phyloP scores from a whole-genome alignment of 164 flowering plant genomes.

The Taxillus chinensis region DNA sequence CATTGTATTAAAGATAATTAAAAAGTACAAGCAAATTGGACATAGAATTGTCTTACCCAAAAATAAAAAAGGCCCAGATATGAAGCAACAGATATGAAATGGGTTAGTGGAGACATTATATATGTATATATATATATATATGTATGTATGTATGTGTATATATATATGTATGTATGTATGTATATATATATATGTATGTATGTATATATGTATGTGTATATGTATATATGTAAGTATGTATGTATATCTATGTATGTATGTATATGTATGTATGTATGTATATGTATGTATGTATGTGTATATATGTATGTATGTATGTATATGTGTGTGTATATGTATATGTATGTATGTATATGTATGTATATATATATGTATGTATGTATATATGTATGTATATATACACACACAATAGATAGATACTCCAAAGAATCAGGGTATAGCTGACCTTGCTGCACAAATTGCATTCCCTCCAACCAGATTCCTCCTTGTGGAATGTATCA shows the following conservation, averaged over 20 bases:
- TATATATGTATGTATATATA: not conserved
- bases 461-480: slow-evolving; percentile 71
- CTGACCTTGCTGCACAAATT: slow-evolving; percentile 40
- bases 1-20: no score
- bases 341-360: not conserved
- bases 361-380: not conserved
- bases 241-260: not conserved
- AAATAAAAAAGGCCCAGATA: no score
- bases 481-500: slow-evolving; percentile 49
- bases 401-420: no score
- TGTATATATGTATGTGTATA: no score
- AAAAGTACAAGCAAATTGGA: no score
- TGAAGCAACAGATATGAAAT: not conserved
- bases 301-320: not conserved
- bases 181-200: not conserved
- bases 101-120: not conserved
- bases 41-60: no score
- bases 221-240: not conserved
- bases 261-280: not conserved
- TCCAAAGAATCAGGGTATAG: not conserved
- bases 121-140: not conserved
- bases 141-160: no score
- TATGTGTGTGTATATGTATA: not conserved
- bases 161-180: not conserved
- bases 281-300: not conserved